Evolutionary conservation across 139 green algal genomes (phyloP), one percentile per base, ranked within the genome.

Genomic region (Helicosporidium sp.): DNA sequence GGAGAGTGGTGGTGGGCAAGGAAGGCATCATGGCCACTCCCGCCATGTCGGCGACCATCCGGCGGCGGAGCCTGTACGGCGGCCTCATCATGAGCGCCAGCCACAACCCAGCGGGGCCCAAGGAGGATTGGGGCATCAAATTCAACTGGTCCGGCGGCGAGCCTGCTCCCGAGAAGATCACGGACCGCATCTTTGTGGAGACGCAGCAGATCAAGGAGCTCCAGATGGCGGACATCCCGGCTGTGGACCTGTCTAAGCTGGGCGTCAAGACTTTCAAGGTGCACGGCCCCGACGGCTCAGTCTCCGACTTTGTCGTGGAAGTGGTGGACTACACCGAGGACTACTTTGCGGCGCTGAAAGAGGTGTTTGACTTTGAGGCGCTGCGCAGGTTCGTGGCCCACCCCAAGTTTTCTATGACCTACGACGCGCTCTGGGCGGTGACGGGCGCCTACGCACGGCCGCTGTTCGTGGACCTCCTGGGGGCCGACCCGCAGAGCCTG

Each of bases 51-150:
- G 89, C 89, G 3, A 58, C 97, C 41, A 98, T 98, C 69, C 75
- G 89, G n/a, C 58, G 65, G 25, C 69, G 74, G 27, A 73, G 78
- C 29, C 59, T 83, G 2, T 94, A 93, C 43, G 86, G 86, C 52
- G 89, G 87, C 46, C 73, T 98, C 47, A 95, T 98, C 73, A 97
- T 98, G 89, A 83, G 67, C 46, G 89, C 89, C 41, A 83, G 62
- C 55, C 89, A 98, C 75, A 97, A 98, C 77, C 89, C 89, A 4
- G 89, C 80, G 25, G 89, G 89, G 43, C 84, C 84, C 6, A 76
- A 98, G 13, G 80, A 91, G 58, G 89, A 98, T 77, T 98, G 85
- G 70, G 89, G 89, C 64, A 98, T 98, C 74, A 98, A 98, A 73
- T 97, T 98, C 77, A 97, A 98, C 76, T 95, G 89, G 76, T 84